Evolutionary conservation across 2,329 filamentous ascomycete genomes (phyloP), one percentile per base, ranked within the genome.

Genomic region (Didymella segeticola): DNA sequence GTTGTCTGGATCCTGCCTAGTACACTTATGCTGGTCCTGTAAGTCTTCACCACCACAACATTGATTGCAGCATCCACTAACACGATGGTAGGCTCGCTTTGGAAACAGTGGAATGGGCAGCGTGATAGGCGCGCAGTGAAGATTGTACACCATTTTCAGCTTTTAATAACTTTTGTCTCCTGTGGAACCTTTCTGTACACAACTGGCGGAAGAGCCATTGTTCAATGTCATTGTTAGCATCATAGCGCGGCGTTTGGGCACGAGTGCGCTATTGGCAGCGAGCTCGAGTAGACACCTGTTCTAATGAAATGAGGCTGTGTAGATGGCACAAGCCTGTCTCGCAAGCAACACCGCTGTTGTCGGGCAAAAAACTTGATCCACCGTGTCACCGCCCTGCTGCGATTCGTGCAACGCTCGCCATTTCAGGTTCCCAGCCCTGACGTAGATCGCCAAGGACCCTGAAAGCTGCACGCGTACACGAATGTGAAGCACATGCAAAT

Each of bases 1-100:
- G 91, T 99, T 55, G 88, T 97, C 60, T 96, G 92, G 91, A 98
- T 99, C 64, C 83, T 99, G 43, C 95, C 95, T 2, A 96, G 91
- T 31, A 99, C 95, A 1, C 83, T 99, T 34, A 71, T 96, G 29
- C 83, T 98, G 36, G 95, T 99, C 85, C 90, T 70, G 95, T 47
- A 26, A 37, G 31, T 37, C 19, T 7, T 39, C n/a, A n/a, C 12
- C 14, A 12, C 17, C 8, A 15, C 23, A n/a, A 2, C 14, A 3
- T 30, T 4, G 12, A n/a, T 12, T 9, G 3, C 17, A 4, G 12
- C 14, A 39, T 6, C 33, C 29, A 25, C 43, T 47, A 47, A 47
- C 15, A 12, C 6, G 12, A n/a, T 5, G 7, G 19, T 23, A 47
- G 43, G 17, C 38, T 50, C 5, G 47, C 93, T 17, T 81, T 99